phyloP scores from a whole-genome alignment of 345 rosid genomes.

The Populus simonii region DNA sequence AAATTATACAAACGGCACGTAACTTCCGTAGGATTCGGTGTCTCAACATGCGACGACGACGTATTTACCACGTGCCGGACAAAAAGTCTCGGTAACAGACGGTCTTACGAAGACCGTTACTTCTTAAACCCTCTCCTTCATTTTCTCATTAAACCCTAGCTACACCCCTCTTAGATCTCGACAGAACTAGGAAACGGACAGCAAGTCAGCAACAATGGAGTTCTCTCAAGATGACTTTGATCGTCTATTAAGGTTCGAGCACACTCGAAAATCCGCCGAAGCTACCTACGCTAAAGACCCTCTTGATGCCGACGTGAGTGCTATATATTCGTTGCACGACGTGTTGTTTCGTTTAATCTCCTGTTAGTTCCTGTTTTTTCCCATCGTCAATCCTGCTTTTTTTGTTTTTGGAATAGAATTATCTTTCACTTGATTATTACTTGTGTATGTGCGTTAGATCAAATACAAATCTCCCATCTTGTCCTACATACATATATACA shows the following conservation, averaged over 20 bases:
- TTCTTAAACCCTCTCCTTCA: not conserved
- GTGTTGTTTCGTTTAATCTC: not conserved
- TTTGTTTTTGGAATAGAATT: not conserved
- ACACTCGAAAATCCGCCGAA: constrained; percentile 53
- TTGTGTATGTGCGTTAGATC: not conserved
- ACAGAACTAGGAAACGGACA: not conserved
- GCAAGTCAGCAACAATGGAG: constrained; percentile 37
- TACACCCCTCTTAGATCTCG: not conserved
- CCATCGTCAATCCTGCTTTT: not conserved
- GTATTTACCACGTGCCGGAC: not conserved
- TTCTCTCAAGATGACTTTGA: constrained; percentile 55
- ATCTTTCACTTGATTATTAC: not conserved
- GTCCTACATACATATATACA: not conserved
- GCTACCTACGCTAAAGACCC: constrained; percentile 51
- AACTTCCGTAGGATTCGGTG: not conserved
- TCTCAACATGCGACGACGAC: not conserved
- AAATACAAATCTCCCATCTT: not conserved
- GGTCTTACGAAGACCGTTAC: not conserved
- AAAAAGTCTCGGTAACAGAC: not conserved
- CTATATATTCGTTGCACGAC: not conserved
- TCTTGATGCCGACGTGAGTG: constrained; percentile 56
- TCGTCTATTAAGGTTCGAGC: constrained; percentile 51
- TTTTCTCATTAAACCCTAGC: not conserved
- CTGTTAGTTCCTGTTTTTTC: not conserved
- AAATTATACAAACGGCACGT: no score